phyloP scores from a whole-genome alignment of 1,139 yeast genomes.

The Candida pseudocylindracea region DNA sequence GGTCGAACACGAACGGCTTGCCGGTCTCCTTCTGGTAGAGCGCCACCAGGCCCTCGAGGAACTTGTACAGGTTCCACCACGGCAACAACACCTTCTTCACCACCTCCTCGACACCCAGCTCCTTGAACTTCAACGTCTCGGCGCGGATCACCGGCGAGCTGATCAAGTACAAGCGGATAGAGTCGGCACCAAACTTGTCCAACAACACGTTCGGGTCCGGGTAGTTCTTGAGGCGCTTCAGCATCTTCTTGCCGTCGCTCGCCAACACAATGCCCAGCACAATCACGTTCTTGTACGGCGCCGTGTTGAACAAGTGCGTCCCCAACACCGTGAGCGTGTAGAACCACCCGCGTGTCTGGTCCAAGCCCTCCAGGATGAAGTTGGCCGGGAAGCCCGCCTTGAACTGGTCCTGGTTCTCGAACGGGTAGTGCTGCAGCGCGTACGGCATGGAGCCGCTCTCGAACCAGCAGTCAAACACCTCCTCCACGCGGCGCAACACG shows the following conservation, averaged over 20 bases:
- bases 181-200: constrained; percentile 91
- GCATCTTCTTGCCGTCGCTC: constrained; percentile 97
- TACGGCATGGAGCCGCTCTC: constrained; percentile 99
- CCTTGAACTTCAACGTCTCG: constrained; percentile 89
- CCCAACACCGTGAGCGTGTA: constrained; percentile 92
- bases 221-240: constrained; percentile 91
- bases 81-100: constrained; percentile 89
- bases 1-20: constrained; percentile 52
- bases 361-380: constrained; percentile 95
- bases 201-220: constrained; percentile 82
- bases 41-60: constrained; percentile 87
- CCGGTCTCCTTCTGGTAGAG: constrained; percentile 57
- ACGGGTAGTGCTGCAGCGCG: constrained; percentile 93
- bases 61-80: constrained; percentile 96
- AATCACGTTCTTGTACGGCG: constrained; percentile 89
- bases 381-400: constrained; percentile 76
- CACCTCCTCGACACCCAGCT: constrained; percentile 96
- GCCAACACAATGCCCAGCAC: constrained; percentile 96
- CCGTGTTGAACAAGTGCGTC: constrained; percentile 77
- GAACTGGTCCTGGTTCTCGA: constrained; percentile 59
- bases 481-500: constrained; percentile 71
- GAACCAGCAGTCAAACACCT: constrained; percentile 99
- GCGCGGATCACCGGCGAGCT: constrained; percentile 96
- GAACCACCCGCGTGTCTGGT: constrained; percentile 99
- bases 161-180: constrained; percentile 82